Evolutionary conservation across 148 eudicot species (phyloP).

Genomic region (Cornus suecica): DNA sequence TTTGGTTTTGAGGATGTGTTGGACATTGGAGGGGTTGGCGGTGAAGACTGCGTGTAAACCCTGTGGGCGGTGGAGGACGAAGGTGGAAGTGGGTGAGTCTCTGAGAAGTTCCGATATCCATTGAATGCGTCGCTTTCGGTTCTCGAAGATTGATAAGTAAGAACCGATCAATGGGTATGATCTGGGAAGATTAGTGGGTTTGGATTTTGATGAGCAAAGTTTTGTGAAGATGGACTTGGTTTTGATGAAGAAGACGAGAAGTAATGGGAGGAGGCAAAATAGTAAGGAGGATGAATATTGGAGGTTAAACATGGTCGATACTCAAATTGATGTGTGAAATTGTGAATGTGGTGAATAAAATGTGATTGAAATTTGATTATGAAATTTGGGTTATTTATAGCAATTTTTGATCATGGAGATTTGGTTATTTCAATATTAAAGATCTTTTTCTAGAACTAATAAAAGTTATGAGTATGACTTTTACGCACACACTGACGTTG

Average conservation of each 20-base stretch:
- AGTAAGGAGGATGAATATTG: constrained; percentile 4
- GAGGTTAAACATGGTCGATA: neutral
- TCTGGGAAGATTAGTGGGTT: constrained; percentile 13
- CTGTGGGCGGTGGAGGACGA: constrained; percentile 31
- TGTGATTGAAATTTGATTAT: neutral
- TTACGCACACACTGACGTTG: too few relatives aligned
- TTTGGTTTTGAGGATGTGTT: constrained; percentile 30
- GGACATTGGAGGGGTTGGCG: constrained; percentile 31
- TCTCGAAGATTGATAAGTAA: constrained; percentile 12
- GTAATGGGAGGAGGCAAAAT: constrained; percentile 1
- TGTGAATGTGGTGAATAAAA: too few relatives aligned
- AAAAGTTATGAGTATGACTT: too few relatives aligned
- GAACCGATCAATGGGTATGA: constrained; percentile 39
- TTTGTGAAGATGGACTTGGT: constrained; percentile 6
- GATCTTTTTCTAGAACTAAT: too few relatives aligned
- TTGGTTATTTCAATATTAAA: too few relatives aligned
- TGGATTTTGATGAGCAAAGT: neutral
- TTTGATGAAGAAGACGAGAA: neutral
- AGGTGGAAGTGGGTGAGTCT: constrained; percentile 17
- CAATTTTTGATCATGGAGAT: too few relatives aligned
- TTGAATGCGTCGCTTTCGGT: constrained; percentile 21
- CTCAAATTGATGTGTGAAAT: too few relatives aligned
- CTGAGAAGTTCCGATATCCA: constrained; percentile 28
- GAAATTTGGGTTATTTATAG: neutral
- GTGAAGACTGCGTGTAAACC: constrained; percentile 29